Evolutionary conservation across 495 filamentous ascomycete genomes (phyloP), one percentile per base, ranked within the genome.

Genomic region (Elasticomyces elasticus): DNA sequence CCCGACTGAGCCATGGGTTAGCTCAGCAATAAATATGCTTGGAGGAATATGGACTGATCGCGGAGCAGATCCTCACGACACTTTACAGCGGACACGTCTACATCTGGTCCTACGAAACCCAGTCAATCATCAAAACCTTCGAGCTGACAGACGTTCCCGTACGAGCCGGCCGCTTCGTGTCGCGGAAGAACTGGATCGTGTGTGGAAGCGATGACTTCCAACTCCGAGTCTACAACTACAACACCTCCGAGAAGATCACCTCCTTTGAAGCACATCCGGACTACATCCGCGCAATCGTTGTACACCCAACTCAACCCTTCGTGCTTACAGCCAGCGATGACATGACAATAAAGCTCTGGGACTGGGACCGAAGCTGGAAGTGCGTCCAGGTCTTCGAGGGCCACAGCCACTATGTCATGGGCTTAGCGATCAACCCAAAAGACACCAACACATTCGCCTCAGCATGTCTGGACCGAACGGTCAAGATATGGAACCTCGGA

Each of bases 321-420:
- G 87, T 97, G 42, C 76, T 99, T 27, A 99, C 94, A 31, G 92
- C 92, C 49, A 89, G 85, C 54, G 94, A 99, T 87, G 92, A 99
- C 65, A 97, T 97, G 92, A 95, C 88, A 31, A 96, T 99, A 63
- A 96, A 95, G 74, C 75, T 96, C 51, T 99, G 94, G 94, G 89
- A 99, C 71, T 99, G 92, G 92, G 92, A 97, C 62, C 90, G 88
- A 67, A 79, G 79, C 58, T 99, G 94, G 94, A 97, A 96, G 69
- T 96, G 91, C 62, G 87, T 97, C 17, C 88, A 95, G 67, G 84
- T 95, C 38, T 99, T 95, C 63, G 92, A 99, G 67, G 92, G 92
- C n/a, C 94, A 99, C 64, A 85, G 83, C 63, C 89, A 95, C 71
- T 95, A 89, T 75, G 92, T 97, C 37, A 98, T 98, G 94, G 89